Conservation (phyloP, 768 basidiomycete genomes). For the Phylloporus sp. region DNA sequence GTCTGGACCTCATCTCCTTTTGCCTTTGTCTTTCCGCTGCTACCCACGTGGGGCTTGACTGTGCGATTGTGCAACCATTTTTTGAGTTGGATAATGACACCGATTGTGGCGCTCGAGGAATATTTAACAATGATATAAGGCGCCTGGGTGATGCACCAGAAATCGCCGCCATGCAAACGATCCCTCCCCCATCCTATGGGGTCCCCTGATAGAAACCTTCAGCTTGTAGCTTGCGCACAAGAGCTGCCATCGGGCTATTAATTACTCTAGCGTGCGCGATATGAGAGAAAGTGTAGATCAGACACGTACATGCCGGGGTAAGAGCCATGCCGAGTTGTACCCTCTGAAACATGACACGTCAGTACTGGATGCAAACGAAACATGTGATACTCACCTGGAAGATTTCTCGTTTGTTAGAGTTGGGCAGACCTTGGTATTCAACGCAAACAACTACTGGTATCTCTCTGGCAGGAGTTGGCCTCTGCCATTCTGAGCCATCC, state of each 20-base stretch:
- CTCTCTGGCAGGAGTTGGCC: slow-evolving; percentile 47
- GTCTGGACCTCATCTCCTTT: slow-evolving; percentile 13
- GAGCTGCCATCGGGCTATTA: slow-evolving; percentile 50
- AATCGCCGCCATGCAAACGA: slow-evolving; percentile 49
- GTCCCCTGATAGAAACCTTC: slow-evolving; percentile 42
- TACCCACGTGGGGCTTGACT: not conserved
- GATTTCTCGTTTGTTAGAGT: slow-evolving; percentile 59
- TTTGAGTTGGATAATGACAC: slow-evolving; percentile 40
- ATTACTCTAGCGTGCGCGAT: slow-evolving; percentile 45
- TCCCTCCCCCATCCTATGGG: slow-evolving; percentile 36
- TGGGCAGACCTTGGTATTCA: slow-evolving; percentile 61
- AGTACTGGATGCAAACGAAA: not conserved
- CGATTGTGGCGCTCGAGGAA: slow-evolving; percentile 27
- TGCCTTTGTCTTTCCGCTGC: slow-evolving; percentile 22
- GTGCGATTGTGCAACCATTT: slow-evolving; percentile 44
- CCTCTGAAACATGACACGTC: slow-evolving; percentile 39
- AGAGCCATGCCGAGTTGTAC: slow-evolving; percentile 78
- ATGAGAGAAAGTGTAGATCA: not conserved
- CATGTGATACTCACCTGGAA: slow-evolving; percentile 51
- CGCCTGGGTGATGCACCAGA: slow-evolving; percentile 54
- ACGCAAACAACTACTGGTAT: slow-evolving; percentile 52
- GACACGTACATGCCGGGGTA: slow-evolving; percentile 55
- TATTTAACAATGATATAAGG: slow-evolving; percentile 49
- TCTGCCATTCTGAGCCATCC: slow-evolving; percentile 7
- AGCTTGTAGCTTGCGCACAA: slow-evolving; percentile 55